These are phyloP conservation scores for Ensete ventricosum DNA, from an alignment of 176 grass and related monocot genomes.

Conservation along the genomic window DNA sequence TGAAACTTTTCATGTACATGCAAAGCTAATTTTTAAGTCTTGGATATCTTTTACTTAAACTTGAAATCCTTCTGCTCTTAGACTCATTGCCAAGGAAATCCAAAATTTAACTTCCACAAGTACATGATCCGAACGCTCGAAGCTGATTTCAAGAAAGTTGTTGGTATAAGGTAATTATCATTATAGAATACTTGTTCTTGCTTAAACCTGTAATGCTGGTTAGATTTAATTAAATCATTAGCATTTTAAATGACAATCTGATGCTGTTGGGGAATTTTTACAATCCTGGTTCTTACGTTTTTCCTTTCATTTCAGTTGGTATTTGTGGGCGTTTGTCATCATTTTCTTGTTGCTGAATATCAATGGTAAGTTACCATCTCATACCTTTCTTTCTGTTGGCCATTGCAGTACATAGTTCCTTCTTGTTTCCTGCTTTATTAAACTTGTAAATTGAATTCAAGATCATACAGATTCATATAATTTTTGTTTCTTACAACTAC, in stretches of 20 bases:
- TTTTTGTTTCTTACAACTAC: neutral
- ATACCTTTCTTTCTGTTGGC: neutral
- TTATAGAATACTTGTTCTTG: neutral
- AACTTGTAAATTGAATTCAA: neutral
- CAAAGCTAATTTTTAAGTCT: neutral
- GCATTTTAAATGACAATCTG: no score
- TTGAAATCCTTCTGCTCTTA: constrained; percentile 1
- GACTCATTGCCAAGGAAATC: constrained; percentile 75
- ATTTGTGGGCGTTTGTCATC: constrained; percentile 85
- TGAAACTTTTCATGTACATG: neutral
- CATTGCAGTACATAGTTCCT: neutral
- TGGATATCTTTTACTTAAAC: neutral
- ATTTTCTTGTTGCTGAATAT: constrained; percentile 92
- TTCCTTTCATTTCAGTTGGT: constrained; percentile 46
- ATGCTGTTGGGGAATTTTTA: neutral
- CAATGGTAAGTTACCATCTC: constrained; percentile 42
- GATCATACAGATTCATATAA: neutral
- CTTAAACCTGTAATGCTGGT: constrained; percentile 4
- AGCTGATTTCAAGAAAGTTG: constrained; percentile 90
- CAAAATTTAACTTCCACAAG: constrained; percentile 75
- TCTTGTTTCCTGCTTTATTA: neutral
- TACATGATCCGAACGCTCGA: constrained; percentile 83
- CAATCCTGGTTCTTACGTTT: neutral
- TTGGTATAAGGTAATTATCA: constrained; percentile 68
- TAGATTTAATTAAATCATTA: neutral